phyloP scores from a whole-genome alignment of 345 rosid genomes.

The Gynandropsis gynandra region DNA sequence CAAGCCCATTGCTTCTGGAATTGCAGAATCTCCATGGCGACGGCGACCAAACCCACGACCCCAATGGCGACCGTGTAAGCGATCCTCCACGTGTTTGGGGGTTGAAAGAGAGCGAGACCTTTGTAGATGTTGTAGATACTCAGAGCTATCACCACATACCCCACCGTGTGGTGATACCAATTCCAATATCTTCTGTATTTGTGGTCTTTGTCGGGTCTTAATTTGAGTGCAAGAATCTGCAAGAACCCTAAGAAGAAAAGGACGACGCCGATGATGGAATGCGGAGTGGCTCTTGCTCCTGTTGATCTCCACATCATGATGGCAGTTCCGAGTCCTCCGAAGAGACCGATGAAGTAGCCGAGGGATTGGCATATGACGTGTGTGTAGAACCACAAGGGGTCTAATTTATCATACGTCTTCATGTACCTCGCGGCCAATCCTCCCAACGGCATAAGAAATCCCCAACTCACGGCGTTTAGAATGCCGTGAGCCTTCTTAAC shows the following conservation, averaged over 20 bases:
- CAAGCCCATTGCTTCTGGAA: too few species aligned
- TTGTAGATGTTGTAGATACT: constrained; percentile 50
- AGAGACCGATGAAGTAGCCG: too few species aligned
- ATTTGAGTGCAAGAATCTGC: constrained; percentile 51
- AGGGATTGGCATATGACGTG: too few species aligned
- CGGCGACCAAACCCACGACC: too few species aligned
- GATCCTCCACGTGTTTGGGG: constrained; percentile 53
- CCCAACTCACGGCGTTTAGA: constrained; percentile 67
- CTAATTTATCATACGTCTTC: constrained; percentile 51
- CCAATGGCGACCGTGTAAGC: constrained; percentile 46
- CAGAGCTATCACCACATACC: constrained; percentile 48
- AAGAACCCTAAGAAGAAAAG: constrained; percentile 55
- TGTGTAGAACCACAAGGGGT: constrained; percentile 68
- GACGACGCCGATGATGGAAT: constrained; percentile 43
- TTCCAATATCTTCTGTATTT: constrained; percentile 64
- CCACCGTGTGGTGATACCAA: constrained; percentile 53
- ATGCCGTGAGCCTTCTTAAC: constrained; percentile 66
- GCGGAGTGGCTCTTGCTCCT: constrained; percentile 46
- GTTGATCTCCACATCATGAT: constrained; percentile 61
- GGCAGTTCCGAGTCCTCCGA: too few species aligned
- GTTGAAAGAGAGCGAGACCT: constrained; percentile 57
- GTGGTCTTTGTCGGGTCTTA: constrained; percentile 68
- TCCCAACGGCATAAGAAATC: constrained; percentile 59
- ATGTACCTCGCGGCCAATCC: constrained; percentile 61
- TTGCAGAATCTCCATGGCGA: too few species aligned